Conservation (phyloP, 108 stramenopile species). For the Aurantiochytrium sp. region DNA sequence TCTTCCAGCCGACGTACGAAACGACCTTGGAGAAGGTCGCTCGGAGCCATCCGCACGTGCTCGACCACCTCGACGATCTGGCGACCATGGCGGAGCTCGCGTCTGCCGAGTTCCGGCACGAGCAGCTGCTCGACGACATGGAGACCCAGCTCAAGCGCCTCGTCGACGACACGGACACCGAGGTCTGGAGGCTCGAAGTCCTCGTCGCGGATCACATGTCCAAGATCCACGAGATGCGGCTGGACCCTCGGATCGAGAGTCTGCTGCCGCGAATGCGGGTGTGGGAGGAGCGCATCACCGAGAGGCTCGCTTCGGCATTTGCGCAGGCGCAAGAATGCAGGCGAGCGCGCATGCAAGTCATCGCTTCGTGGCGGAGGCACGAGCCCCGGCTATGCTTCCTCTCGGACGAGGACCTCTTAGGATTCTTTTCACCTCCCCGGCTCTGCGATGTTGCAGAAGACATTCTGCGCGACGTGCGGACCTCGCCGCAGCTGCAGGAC, state of each 20-base stretch:
- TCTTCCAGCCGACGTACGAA: constrained; percentile 17
- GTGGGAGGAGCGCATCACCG: background rate
- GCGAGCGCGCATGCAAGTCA: background rate
- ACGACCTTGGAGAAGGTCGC: background rate
- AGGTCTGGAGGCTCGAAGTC: background rate
- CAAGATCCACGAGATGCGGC: background rate
- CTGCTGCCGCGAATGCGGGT: background rate
- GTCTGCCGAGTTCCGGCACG: background rate
- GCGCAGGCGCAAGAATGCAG: background rate
- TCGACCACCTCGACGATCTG: background rate
- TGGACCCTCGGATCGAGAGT: background rate
- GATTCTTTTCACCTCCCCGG: background rate
- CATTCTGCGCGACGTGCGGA: background rate
- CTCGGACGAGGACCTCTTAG: background rate
- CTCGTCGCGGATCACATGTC: background rate
- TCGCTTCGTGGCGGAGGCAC: background rate
- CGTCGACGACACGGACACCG: background rate
- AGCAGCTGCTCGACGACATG: background rate
- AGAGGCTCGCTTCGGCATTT: background rate
- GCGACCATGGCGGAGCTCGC: background rate
- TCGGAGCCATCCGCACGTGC: background rate
- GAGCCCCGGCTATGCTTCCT: background rate
- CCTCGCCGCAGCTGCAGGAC: background rate
- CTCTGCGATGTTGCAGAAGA: background rate
- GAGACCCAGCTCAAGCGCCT: background rate